Evolutionary conservation across 352 stramenopile genomes (phyloP), one percentile per base, ranked within the genome.

Genomic region (Globisporangium radiosum): DNA sequence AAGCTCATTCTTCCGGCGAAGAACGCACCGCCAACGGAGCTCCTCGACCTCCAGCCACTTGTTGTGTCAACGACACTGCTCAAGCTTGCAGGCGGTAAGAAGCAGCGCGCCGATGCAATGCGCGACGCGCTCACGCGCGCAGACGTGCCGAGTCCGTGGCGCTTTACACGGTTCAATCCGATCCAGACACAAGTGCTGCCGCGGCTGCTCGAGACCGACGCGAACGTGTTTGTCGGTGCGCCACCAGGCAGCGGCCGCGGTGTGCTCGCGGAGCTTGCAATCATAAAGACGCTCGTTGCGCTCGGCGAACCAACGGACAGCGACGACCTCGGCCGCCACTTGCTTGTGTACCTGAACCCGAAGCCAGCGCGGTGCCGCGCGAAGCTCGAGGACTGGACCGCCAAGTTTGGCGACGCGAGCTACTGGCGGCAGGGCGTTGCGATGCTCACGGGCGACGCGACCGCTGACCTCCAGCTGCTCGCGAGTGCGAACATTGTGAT

Each of bases 1-100:
- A 97, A 98, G 63, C 93, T 99, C 50, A 98, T 99, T 59, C 70
- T 99, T 38, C 98, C 98, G n/a, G 85, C 98, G 40, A 99, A 99
- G 69, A 99, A 98, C 72, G 73, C 92, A 10, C 96, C 97, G 8
- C 94, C 95, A 37, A 99, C 97, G 0, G 97, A 99, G 68, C 68
- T 99, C 15, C 72, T 99, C 38, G 98, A 99, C 74, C 72, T 99
- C 42, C 96, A 99, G 68, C 97, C 98, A 11, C 71, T 99, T 38
- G 84, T 90, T 19, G 89, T 98, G 38, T 89, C 87, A 52, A 95
- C 93, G 9, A 75, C 95, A 56, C 58, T 89, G 2, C 69, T 89
- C 14, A 95, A 92, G 59, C 70, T 90, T 47, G 67, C 66, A 11
- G 62, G 64, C 33, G 77, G 81, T 10, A 90, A 90, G 59, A 88